Evolutionary conservation across 1,284 basidiomycete genomes (phyloP), one percentile per base, ranked within the genome.

Genomic region (Cystobasidium slooffiae): DNA sequence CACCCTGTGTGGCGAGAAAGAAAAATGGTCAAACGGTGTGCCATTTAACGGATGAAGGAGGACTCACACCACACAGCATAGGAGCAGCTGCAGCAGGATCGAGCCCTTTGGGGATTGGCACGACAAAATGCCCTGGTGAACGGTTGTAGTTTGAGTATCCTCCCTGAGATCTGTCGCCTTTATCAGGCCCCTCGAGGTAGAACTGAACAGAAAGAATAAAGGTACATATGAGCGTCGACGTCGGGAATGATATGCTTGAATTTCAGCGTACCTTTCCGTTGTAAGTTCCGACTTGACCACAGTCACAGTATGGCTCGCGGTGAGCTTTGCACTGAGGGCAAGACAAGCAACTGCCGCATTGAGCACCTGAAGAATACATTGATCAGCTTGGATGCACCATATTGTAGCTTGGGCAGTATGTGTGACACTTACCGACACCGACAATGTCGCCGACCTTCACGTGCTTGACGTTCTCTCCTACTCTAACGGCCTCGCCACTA

Each of bases 401-500:
- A n/a, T n/a, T n/a, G n/a, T n/a, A n/a, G n/a, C n/a, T n/a, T n/a
- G n/a, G n/a, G n/a, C n/a, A n/a, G n/a, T n/a, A n/a, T n/a, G n/a
- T n/a, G n/a, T n/a, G n/a, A n/a, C n/a, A n/a, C n/a, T n/a, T n/a
- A n/a, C 85, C 85, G 31, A 86, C 82, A 66, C 85, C 85, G 61
- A 83, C 85, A 4, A 83, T 77, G 78, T 86, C 84, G 59, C 85
- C 85, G 37, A 83, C 84, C 78, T 84, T 83, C 78, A 84, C 81
- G 74, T 82, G 82, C 72, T 79, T 78, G 67, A 84, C 83, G 55
- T 81, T 78, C 8, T 73, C 61, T 37, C 84, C 83, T 16, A 83
- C 82, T 16, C 79, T 77, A 20, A 82, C 79, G 44, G 83, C 84
- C 24, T 76, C 79, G 66, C 85, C 69, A 63, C 55, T 58, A 22